Evolutionary conservation across 495 filamentous ascomycete species (phyloP).

Genomic region (Aspergillus bridgeri): DNA sequence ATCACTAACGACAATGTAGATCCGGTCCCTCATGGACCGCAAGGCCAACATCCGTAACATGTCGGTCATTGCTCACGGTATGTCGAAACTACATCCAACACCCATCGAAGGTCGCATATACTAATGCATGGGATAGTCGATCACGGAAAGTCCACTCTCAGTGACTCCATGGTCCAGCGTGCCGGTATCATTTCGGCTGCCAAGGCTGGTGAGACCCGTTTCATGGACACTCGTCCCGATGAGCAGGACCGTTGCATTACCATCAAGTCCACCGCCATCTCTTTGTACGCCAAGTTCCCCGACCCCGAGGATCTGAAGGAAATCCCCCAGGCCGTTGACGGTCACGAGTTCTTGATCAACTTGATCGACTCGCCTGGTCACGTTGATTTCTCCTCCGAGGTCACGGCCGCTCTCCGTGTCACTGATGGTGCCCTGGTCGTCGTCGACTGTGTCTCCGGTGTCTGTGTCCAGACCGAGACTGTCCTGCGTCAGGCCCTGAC

Average conservation of each 20-base stretch:
- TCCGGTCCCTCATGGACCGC: conserved; percentile 96
- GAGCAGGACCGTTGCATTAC: conserved; percentile 99
- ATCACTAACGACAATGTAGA: conserved; percentile 41
- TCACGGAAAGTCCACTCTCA: conserved; percentile 99
- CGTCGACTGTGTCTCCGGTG: conserved; percentile 99
- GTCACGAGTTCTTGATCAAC: conserved; percentile 99
- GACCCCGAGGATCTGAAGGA: conserved; percentile 92
- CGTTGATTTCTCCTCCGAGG: conserved; percentile 99
- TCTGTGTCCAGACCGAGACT: conserved; percentile 99
- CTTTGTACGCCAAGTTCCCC: conserved; percentile 82
- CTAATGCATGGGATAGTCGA: conserved; percentile 57
- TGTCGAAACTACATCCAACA: conserved; percentile 20
- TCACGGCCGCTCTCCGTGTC: conserved; percentile 98
- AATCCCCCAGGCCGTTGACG: conserved; percentile 81
- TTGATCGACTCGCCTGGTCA: conserved; percentile 99
- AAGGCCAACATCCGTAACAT: conserved; percentile 98
- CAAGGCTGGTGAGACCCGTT: conserved; percentile 92
- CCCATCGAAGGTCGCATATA: neutral
- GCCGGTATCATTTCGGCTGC: conserved; percentile 99
- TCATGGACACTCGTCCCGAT: conserved; percentile 94
- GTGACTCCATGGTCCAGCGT: conserved; percentile 97
- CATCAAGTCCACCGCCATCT: conserved; percentile 99
- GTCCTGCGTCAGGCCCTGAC: conserved; percentile 98
- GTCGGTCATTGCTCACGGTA: conserved; percentile 99
- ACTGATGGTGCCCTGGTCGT: conserved; percentile 99